phyloP scores from a whole-genome alignment of 306 rosid genomes.

The Prunus fruticosa region DNA sequence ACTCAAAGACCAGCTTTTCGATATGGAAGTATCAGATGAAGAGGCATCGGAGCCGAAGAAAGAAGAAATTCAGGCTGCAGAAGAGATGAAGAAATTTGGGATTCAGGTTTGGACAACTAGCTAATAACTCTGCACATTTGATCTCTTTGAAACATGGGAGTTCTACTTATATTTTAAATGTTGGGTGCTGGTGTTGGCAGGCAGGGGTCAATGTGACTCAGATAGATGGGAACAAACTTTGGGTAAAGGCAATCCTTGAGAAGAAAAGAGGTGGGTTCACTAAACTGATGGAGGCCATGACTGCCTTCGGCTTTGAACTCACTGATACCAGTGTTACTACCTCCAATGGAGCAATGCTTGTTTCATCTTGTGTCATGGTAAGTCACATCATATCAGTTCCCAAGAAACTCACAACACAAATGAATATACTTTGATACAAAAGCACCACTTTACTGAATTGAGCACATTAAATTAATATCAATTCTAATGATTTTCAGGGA shows the following conservation, averaged over 20 bases:
- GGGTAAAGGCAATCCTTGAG: constrained; percentile 49
- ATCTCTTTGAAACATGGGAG: neutral
- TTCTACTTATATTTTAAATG: neutral
- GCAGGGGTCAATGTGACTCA: constrained; percentile 42
- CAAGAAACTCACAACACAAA: neutral
- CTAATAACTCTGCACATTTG: neutral
- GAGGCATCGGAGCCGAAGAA: constrained; percentile 9
- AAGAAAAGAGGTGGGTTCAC: constrained; percentile 49
- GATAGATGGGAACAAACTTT: constrained; percentile 44
- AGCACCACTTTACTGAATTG: no score
- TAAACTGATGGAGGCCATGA: constrained; percentile 41
- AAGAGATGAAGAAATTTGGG: constrained; percentile 34
- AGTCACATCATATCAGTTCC: neutral
- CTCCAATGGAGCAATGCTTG: constrained; percentile 42
- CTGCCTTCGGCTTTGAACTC: constrained; percentile 48
- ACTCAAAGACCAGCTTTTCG: constrained; percentile 44
- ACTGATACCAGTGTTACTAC: constrained; percentile 52
- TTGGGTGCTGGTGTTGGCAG: constrained; percentile 25
- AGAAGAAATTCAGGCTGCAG: constrained; percentile 17
- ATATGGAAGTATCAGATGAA: constrained; percentile 36
- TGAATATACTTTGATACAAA: no score
- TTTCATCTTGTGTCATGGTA: constrained; percentile 51
- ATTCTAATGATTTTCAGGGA: constrained; percentile 33
- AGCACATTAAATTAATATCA: neutral
- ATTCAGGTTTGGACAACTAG: constrained; percentile 38